Evolutionary conservation across 2,329 filamentous ascomycete genomes (phyloP).

Genomic region (Microdochium bolleyi): DNA sequence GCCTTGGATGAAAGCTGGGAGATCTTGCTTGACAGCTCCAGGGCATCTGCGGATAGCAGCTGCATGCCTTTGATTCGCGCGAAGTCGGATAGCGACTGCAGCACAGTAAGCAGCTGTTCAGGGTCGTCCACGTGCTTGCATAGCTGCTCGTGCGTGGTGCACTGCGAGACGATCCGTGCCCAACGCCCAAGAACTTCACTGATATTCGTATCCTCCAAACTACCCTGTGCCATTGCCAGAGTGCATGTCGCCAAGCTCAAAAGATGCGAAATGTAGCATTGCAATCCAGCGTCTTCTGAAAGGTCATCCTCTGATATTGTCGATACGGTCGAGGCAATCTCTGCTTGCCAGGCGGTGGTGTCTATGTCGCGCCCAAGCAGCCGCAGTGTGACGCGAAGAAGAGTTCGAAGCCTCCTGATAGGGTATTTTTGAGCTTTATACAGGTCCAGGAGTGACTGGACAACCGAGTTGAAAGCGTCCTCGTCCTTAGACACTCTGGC

Average conservation of each 20-base stretch:
- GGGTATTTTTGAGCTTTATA: conserved; percentile 43
- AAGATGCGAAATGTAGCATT: conserved; percentile 39
- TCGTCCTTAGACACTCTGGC: conserved; percentile 19
- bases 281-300: conserved; percentile 36
- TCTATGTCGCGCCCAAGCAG: conserved; percentile 36
- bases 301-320: conserved; percentile 25
- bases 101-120: conserved; percentile 36
- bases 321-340: conserved; percentile 28
- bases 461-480: conserved; percentile 33
- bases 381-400: conserved; percentile 39
- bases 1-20: conserved; percentile 25
- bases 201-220: conserved; percentile 22
- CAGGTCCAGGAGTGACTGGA: conserved; percentile 38
- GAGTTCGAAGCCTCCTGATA: conserved; percentile 41
- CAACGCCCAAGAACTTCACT: conserved; percentile 32
- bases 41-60: conserved; percentile 32
- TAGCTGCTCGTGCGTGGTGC: conserved; percentile 30
- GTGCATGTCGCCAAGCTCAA: conserved; percentile 35
- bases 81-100: conserved; percentile 43
- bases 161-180: conserved; percentile 31
- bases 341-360: conserved; percentile 27
- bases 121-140: conserved; percentile 39
- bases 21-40: conserved; percentile 37
- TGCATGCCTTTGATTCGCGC: conserved; percentile 42
- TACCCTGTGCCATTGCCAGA: conserved; percentile 30